phyloP scores from a whole-genome alignment of 1,139 yeast genomes.

The Saccharomyces uvarum region DNA sequence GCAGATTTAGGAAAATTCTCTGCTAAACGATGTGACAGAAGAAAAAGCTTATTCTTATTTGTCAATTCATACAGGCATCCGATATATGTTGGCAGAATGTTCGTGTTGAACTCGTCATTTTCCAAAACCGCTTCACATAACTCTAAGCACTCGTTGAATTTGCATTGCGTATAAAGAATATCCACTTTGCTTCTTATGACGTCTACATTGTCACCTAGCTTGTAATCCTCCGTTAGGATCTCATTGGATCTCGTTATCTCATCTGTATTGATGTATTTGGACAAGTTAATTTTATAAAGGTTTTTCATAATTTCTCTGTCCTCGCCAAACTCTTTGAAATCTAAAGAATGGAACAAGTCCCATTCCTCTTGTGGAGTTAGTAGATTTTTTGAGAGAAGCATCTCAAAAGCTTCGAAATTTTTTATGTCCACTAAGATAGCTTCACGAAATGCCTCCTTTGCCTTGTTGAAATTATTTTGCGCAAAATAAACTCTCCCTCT shows the following conservation, averaged over 20 bases:
- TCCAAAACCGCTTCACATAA: conserved; percentile 61
- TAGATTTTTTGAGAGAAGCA: conserved; percentile 62
- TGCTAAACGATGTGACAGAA: conserved; percentile 78
- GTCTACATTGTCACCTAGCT: conserved; percentile 61
- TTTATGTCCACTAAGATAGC: conserved; percentile 84
- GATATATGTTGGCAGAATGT: conserved; percentile 71
- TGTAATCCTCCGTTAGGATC: conserved; percentile 62
- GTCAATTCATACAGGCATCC: conserved; percentile 83
- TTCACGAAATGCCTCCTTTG: conserved; percentile 81
- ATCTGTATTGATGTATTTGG: conserved; percentile 59
- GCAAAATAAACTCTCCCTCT: conserved; percentile 80
- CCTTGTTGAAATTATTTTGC: conserved; percentile 77
- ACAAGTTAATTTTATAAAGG: conserved; percentile 67
- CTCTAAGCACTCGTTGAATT: conserved; percentile 66
- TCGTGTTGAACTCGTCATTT: conserved; percentile 62
- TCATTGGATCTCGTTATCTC: conserved; percentile 60
- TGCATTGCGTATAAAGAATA: conserved; percentile 65
- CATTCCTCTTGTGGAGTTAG: conserved; percentile 84
- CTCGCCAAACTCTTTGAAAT: conserved; percentile 70
- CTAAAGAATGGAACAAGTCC: conserved; percentile 55
- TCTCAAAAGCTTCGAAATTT: conserved; percentile 89
- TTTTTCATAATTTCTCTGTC: conserved; percentile 72
- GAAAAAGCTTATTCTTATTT: conserved; percentile 71
- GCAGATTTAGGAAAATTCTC: conserved; percentile 78
- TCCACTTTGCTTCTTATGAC: conserved; percentile 66